Evolutionary conservation across 805 yeast species (phyloP), one percentile per base, ranked within the genome.

Genomic region (Candida endomychidarum): DNA sequence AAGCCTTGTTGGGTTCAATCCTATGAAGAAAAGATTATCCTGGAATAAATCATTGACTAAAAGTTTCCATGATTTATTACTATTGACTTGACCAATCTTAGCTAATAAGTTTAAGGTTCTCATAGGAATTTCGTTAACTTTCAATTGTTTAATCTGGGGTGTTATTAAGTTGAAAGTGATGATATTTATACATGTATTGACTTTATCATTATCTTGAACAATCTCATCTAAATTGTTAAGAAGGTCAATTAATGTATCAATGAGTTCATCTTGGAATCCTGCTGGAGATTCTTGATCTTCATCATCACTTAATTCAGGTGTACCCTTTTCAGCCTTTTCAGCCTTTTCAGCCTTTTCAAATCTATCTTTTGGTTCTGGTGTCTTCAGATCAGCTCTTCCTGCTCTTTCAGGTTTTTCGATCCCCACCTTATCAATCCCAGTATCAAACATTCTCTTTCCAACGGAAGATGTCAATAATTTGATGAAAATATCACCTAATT

Each of bases 161-260:
- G 70, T 51, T 3, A 83, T 53, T 5, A 79, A 61, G 29, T 75
- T 75, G n/a, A 70, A 63, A 7, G 83, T 61, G 3, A 89, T 70
- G 1, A 74, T 61, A 2, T 77, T 67, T 0, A 86, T 50, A 3
- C 75, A 65, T 2, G 71, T 54, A 3, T 67, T 62, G 12, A 76
- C 75, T 47, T 77, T 81, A 48, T 90, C 98, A 2, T 65, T 56
- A 37, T 86, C 95, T 20, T 64, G 65, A 3, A 79, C 45, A 23
- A 78, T 63, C 2, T 49, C 51, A 5, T 66, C 66, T 23, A 81
- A 53, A 21, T 58, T 55, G 10, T 50, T 59, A 3, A 63, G 49
- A 19, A 83, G 55, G 8, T 43, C 45, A 8, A 45, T 35, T 5
- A 66, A 45, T 0, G 75, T 61, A 11, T 55, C 58, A 34, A 74